phyloP scores from a whole-genome alignment of 352 stramenopile species.

The Thraustochytrium sp. region DNA sequence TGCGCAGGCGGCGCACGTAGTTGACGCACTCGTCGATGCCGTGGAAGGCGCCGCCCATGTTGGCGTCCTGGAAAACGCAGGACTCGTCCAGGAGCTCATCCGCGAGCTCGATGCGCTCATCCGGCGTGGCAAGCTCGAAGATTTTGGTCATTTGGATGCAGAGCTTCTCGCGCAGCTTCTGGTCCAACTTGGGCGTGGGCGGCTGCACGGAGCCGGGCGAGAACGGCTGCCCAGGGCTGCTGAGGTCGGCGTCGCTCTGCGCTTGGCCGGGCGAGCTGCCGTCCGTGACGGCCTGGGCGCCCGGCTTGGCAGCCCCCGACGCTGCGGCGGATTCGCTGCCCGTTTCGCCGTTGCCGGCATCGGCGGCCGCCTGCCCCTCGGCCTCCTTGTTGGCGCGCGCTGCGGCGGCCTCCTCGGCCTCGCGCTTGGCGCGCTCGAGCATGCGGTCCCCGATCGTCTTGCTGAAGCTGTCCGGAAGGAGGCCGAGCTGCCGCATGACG shows the following conservation, averaged over 20 bases:
- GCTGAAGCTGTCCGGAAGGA: conserved; percentile 21
- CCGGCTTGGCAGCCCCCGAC: neutral
- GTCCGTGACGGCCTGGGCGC: neutral
- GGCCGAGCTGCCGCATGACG: conserved; percentile 30
- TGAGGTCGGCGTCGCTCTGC: neutral
- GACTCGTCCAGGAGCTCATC: conserved; percentile 21
- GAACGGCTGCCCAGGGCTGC: neutral
- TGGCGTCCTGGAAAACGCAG: conserved; percentile 33
- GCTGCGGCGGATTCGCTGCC: neutral
- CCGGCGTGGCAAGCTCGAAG: conserved; percentile 5
- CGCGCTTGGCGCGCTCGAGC: neutral
- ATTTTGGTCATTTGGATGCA: conserved; percentile 27
- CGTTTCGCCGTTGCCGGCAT: neutral
- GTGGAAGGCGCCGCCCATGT: conserved; percentile 33
- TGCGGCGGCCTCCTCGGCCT: neutral
- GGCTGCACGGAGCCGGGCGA: neutral
- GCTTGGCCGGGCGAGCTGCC: neutral
- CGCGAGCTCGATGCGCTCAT: conserved; percentile 25
- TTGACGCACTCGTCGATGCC: conserved; percentile 24
- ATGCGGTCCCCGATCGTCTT: conserved; percentile 28
- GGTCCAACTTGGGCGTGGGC: conserved; percentile 15
- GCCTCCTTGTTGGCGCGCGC: neutral
- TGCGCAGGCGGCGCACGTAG: conserved; percentile 9
- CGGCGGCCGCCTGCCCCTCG: too few species aligned
- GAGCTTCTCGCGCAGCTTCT: conserved; percentile 10